phyloP scores from a whole-genome alignment of 495 filamentous ascomycete species.

The Penicillium pulvis region DNA sequence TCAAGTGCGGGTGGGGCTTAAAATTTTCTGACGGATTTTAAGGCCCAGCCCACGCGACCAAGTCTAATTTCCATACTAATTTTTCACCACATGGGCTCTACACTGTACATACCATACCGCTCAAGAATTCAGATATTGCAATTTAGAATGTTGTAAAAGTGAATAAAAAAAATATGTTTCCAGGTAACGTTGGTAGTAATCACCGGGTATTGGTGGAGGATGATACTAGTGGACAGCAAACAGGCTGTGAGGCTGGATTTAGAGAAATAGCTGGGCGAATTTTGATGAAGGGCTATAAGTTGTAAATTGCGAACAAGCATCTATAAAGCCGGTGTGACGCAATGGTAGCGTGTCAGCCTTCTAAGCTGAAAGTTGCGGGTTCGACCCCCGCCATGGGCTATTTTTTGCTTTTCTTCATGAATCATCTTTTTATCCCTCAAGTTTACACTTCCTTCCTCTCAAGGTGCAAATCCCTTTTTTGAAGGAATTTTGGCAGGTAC shows the following conservation, averaged over 20 bases:
- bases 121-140: neutral
- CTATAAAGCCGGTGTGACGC: neutral
- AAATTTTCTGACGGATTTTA: neutral
- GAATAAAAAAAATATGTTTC: no score
- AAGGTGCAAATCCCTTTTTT: no score
- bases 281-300: neutral
- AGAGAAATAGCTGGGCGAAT: neutral
- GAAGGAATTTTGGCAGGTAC: no score
- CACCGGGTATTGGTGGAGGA: no score
- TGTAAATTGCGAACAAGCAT: neutral
- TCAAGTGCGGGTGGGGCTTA: neutral
- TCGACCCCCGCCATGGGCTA: neutral
- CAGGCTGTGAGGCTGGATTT: neutral
- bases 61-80: neutral
- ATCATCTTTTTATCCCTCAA: no score
- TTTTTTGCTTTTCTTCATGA: neutral
- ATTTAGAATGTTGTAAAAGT: no score
- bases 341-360: neutral
- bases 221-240: neutral
- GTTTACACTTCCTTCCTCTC: no score
- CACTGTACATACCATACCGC: neutral
- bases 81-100: neutral
- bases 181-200: no score
- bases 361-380: neutral
- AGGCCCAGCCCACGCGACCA: neutral